Evolutionary conservation across 768 basidiomycete species (phyloP).

Genomic region (Mycena crocata): DNA sequence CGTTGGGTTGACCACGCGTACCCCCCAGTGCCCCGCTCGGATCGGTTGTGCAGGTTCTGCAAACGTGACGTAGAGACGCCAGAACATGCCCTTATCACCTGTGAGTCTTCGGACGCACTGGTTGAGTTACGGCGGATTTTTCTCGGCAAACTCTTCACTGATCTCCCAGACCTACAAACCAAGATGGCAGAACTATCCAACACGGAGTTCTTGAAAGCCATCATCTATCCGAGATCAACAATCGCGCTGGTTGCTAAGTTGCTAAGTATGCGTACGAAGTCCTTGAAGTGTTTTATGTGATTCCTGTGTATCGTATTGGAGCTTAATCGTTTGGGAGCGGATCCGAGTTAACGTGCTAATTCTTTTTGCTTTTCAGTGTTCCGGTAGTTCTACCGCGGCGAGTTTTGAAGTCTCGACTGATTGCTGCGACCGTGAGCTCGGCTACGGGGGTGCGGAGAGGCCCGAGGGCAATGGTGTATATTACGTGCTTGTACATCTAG

Average conservation of each 20-base stretch:
- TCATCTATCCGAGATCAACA: slow-evolving; percentile 1
- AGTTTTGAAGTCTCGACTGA: background rate
- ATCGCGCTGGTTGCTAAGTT: slow-evolving; percentile 16
- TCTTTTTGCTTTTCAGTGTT: background rate
- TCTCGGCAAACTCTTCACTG: background rate
- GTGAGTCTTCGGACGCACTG: background rate
- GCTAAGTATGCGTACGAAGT: slow-evolving; percentile 19
- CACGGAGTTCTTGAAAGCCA: background rate
- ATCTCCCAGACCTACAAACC: background rate
- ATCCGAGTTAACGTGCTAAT: slow-evolving; percentile 1
- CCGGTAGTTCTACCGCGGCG: slow-evolving; percentile 4
- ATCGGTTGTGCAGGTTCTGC: too few relatives aligned
- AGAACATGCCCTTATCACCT: background rate
- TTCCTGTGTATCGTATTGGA: background rate
- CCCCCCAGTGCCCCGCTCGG: background rate
- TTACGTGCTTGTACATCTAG: too few relatives aligned
- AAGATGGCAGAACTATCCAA: background rate
- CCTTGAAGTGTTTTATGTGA: slow-evolving; percentile 11
- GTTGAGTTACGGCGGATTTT: background rate
- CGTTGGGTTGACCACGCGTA: background rate
- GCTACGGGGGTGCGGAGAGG: background rate
- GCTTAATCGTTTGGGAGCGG: too few relatives aligned
- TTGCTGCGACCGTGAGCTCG: background rate
- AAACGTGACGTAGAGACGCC: background rate
- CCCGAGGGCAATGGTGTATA: background rate